Evolutionary conservation across 1,284 basidiomycete genomes (phyloP), one percentile per base, ranked within the genome.

Genomic region (Pseudozyma sp.): DNA sequence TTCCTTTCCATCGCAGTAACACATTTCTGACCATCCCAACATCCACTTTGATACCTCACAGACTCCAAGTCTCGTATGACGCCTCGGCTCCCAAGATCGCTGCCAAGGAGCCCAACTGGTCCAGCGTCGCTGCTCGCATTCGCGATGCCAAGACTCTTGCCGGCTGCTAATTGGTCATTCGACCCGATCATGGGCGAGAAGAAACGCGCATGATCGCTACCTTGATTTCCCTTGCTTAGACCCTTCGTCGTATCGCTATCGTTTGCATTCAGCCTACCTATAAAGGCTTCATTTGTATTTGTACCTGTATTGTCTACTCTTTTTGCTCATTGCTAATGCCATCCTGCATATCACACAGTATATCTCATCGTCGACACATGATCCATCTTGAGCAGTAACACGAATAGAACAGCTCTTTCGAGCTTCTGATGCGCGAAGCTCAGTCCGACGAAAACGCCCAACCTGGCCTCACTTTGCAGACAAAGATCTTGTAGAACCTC

Each of bases 61-160:
- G 71, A 47, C 58, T 70, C 18, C 69, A 69, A 53, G 65, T 71
- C 52, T 8, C 65, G n/a, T 54, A 58, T 9, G 73, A 76, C 56
- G 42, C 73, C 35, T 48, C 63, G 16, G 60, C 73, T 3, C 69
- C 73, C 5, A 49, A 43, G 5, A 61, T 59, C 12, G 69, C 62
- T 31, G 40, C 54, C 35, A 58, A 51, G 35, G 60, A 76, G 59
- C 61, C 67, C 44, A 69, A 76, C 69, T 76, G 73, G 73, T 57
- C 58, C 53, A 76, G 69, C 56, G 55, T 67, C 19, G 52, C 73
- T 3, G 68, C 73, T 43, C 68, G 69, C 45, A 68, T 65, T 38
- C 62, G 55, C 21, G 73, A 76, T 49, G 73, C 73, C 49, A 67
- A 68, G 60, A 52, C 64, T 40, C 72, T 75, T 5, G 72, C 72